Evolutionary conservation across 1,284 basidiomycete species (phyloP).

Genomic region (Papiliotrema nemorosa): DNA sequence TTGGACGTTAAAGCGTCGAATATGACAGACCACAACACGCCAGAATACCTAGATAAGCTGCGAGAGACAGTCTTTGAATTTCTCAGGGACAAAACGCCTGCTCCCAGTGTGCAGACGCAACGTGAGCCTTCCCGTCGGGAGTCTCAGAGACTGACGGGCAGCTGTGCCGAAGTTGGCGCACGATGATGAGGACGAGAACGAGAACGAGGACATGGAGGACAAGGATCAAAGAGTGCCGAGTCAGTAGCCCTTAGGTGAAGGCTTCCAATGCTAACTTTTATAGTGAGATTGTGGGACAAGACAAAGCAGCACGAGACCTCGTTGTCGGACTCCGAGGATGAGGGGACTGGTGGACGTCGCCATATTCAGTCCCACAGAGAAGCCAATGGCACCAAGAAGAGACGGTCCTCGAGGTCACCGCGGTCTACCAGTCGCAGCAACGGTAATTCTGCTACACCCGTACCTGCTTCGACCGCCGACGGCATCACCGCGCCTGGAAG

Average conservation of each 20-base stretch:
- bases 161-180: conserved; percentile 63
- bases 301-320: conserved; percentile 42
- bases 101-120: conserved; percentile 84
- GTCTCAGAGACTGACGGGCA: conserved; percentile 7
- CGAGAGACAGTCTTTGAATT: conserved; percentile 90
- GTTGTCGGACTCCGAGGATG: conserved; percentile 56
- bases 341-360: conserved; percentile 46
- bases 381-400: conserved; percentile 8
- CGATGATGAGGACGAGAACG: conserved; percentile 75
- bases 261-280: background rate
- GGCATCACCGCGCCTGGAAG: background rate
- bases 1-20: conserved; percentile 96
- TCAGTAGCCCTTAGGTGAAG: conserved; percentile 32
- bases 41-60: conserved; percentile 87
- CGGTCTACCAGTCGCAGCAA: background rate
- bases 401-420: conserved; percentile 7
- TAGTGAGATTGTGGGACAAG: conserved; percentile 45
- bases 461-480: background rate
- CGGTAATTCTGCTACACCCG: background rate
- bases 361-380: conserved; percentile 45
- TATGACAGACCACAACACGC: conserved; percentile 92
- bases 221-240: conserved; percentile 68
- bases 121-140: conserved; percentile 52
- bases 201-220: conserved; percentile 74
- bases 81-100: conserved; percentile 73